A percentile compares a stretch with the other conserved stretches of the same genome.
phyloP scores from a whole-genome alignment of 73 alveolate species.

The Breviolum minutum region DNA sequence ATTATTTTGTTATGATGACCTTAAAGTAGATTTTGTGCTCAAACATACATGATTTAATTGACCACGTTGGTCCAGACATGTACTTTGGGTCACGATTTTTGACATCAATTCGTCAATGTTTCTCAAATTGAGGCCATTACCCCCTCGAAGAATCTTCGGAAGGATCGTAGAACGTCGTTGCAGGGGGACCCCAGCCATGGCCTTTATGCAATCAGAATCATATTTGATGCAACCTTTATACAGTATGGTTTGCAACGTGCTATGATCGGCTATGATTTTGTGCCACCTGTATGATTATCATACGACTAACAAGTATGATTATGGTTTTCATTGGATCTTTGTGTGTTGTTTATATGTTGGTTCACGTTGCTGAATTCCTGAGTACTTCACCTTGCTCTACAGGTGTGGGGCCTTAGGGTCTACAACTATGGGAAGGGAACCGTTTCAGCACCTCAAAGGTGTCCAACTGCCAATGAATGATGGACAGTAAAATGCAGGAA shows the following conservation, averaged over 20 bases:
- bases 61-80: no score
- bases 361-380: neutral
- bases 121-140: conserved; percentile 14
- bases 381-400: conserved; percentile 69
- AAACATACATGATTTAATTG: no score
- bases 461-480: neutral
- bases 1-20: neutral
- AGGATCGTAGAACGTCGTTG: conserved; percentile 70
- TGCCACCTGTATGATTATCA: no score
- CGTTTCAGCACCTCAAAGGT: neutral
- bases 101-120: no score
- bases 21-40: no score
- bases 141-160: conserved; percentile 43
- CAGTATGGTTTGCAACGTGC: neutral
- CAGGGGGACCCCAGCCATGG: neutral
- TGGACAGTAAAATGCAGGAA: no score
- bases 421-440: neutral
- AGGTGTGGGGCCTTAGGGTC: neutral
- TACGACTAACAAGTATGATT: no score
- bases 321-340: neutral
- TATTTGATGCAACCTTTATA: no score
- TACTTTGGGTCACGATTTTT: no score
- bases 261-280: no score
- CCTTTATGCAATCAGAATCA: no score
- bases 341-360: neutral